Evolutionary conservation across 2,329 filamentous ascomycete species (phyloP), one percentile per base, ranked within the genome.

Genomic region (Trichophyton rubrum): DNA sequence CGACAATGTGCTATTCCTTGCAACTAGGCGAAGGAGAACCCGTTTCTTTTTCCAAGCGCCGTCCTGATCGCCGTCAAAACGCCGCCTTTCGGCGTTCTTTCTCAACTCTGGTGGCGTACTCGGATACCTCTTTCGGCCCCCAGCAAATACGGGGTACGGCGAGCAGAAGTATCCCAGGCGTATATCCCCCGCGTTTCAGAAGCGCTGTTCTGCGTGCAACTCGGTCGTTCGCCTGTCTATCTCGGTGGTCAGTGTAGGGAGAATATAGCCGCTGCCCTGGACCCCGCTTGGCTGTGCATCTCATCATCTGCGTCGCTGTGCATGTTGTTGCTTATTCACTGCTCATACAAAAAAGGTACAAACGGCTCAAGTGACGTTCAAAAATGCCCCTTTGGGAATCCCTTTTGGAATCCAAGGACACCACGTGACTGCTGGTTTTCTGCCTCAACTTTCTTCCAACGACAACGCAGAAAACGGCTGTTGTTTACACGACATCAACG

Each of bases 1-100:
- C 65, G 64, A 68, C 60, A 47, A 33, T 8, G 6, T 38, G 20
- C 45, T 20, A 38, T 38, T 51, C 8, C 45, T 5, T 24, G 17
- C 22, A 11, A n/a, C 15, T n/a, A 53, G 22, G 9, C 17, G 49
- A 43, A 13, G 15, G n/a, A 43, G 15, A 30, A 7, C 27, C 40
- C 40, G 15, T 53, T 53, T 27, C 13, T 53, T 53, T 53, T 53
- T 53, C 22, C 49, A 5, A 22, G 17, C 45, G 22, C 49, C 27
- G 49, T 53, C 49, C 22, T 53, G 49, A 53, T 53, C 49, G 49
- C 49, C 49, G 24, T 53, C 49, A 53, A 38, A 3, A 13, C 49
- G 49, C 49, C 49, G 17, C 49, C 24, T 27, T n/a, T 24, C 3
- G 22, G 22, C 22, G 6, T 27, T 43, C n/a, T 17, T 43, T n/a